Evolutionary conservation across 441 rosid genomes (phyloP).

Genomic region (Monsonia emarginata): DNA sequence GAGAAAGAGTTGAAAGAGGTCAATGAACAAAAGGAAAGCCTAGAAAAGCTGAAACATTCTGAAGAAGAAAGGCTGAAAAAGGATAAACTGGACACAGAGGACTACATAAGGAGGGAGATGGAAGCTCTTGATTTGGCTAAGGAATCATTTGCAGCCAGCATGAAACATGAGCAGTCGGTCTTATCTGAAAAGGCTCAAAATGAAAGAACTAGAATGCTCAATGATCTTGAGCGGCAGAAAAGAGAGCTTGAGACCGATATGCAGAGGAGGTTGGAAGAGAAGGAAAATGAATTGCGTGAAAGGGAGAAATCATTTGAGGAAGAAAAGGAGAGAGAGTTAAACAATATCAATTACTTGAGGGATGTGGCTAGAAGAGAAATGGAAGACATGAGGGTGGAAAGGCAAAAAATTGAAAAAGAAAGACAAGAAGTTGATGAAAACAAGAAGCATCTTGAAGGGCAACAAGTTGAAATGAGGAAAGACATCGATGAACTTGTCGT

Average conservation of each 20-base stretch:
- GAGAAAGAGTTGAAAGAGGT: slow-evolving; percentile 46
- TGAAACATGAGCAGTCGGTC: slow-evolving; percentile 58
- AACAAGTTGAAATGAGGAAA: slow-evolving; percentile 64
- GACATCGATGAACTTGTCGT: slow-evolving; percentile 75
- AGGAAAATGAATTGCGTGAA: slow-evolving; percentile 48
- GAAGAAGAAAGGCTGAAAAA: slow-evolving; percentile 60
- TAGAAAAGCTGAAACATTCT: slow-evolving; percentile 45
- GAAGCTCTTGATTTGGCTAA: slow-evolving; percentile 60
- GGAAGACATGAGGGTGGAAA: slow-evolving; percentile 63
- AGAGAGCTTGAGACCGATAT: slow-evolving; percentile 56
- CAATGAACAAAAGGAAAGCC: slow-evolving; percentile 41
- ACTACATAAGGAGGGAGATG: slow-evolving; percentile 45
- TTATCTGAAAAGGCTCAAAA: slow-evolving; percentile 53
- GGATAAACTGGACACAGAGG: slow-evolving; percentile 44
- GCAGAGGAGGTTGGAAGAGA: slow-evolving; percentile 50
- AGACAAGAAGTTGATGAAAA: slow-evolving; percentile 54
- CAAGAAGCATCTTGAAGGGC: slow-evolving; percentile 61
- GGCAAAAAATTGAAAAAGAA: slow-evolving; percentile 49
- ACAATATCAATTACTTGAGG: slow-evolving; percentile 58
- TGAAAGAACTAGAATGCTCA: slow-evolving; percentile 62
- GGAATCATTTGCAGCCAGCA: slow-evolving; percentile 52
- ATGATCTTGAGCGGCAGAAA: slow-evolving; percentile 57
- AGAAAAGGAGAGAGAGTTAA: slow-evolving; percentile 64
- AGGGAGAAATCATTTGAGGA: slow-evolving; percentile 56
- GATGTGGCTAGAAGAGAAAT: slow-evolving; percentile 76